phyloP scores from a whole-genome alignment of 306 rosid genomes.

The Urtica urens region DNA sequence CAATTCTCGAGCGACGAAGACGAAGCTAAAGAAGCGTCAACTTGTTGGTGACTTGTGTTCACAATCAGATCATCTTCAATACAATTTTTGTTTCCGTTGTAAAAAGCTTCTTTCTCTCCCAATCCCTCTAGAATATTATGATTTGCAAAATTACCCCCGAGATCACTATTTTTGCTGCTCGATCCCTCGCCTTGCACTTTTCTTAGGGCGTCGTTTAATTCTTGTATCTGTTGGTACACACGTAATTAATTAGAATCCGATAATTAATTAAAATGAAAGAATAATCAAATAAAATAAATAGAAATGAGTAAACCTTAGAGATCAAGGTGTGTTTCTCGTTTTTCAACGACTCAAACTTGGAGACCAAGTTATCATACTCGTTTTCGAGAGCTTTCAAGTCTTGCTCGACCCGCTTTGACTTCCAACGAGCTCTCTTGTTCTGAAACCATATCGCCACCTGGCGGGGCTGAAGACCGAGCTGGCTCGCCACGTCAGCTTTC shows the following conservation, averaged over 20 bases:
- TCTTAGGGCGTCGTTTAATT: constrained; percentile 34
- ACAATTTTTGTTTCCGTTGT: constrained; percentile 19
- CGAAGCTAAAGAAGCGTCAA: constrained; percentile 28
- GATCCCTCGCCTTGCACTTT: constrained; percentile 23
- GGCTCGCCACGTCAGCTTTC: constrained; percentile 68
- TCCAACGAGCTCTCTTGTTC: constrained; percentile 94
- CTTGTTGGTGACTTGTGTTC: constrained; percentile 23
- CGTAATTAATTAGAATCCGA: neutral
- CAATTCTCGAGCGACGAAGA: constrained; percentile 50
- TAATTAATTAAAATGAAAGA: neutral
- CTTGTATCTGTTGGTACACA: constrained; percentile 35
- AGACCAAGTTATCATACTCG: constrained; percentile 44
- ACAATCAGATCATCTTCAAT: constrained; percentile 8
- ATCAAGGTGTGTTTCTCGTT: constrained; percentile 67
- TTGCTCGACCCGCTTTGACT: constrained; percentile 69
- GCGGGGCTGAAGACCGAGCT: constrained; percentile 83
- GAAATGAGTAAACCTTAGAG: constrained; percentile 34
- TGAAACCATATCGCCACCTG: constrained; percentile 98
- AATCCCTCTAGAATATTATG: constrained; percentile 20
- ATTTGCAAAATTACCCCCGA: constrained; percentile 21
- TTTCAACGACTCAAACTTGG: constrained; percentile 50
- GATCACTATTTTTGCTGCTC: constrained; percentile 19
- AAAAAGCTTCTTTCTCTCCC: constrained; percentile 17
- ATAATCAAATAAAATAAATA: neutral
- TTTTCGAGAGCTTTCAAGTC: constrained; percentile 54